Percentiles rank a stretch among this genome's conserved stretches.
Conservation (phyloP, 805 yeast genomes). For the Ogataea paraovalis region DNA sequence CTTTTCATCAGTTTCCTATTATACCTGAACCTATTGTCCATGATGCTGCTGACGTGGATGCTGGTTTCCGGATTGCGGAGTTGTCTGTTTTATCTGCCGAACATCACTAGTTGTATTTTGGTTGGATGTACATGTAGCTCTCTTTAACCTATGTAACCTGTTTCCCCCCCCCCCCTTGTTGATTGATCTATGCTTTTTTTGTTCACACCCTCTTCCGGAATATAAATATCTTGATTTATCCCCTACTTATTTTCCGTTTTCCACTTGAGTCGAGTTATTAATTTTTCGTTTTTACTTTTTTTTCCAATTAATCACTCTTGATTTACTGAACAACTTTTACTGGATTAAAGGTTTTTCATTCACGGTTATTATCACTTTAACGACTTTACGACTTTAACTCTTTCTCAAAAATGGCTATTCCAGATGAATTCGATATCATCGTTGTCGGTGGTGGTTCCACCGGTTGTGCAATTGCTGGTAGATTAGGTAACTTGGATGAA, state of each 20-base stretch:
- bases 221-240: neutral
- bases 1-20: neutral
- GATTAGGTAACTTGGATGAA: conserved; percentile 28
- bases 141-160: no score
- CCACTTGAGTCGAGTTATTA: neutral
- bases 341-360: neutral
- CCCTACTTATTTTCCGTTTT: neutral
- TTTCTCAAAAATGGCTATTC: conserved; percentile 21
- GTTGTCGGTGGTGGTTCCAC: conserved; percentile 29
- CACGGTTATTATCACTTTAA: neutral
- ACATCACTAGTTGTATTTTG: neutral
- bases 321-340: neutral
- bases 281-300: no score
- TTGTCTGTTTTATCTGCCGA: neutral
- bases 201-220: no score
- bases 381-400: neutral
- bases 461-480: conserved; percentile 28
- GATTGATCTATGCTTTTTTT: neutral
- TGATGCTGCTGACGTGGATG: neutral
- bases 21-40: no score
- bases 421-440: conserved; percentile 28
- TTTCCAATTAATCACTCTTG: neutral
- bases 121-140: no score
- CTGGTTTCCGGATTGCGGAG: neutral
- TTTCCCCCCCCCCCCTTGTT: neutral